Evolutionary conservation across 352 stramenopile genomes (phyloP).

Genomic region (Elongisporangium anandrum): DNA sequence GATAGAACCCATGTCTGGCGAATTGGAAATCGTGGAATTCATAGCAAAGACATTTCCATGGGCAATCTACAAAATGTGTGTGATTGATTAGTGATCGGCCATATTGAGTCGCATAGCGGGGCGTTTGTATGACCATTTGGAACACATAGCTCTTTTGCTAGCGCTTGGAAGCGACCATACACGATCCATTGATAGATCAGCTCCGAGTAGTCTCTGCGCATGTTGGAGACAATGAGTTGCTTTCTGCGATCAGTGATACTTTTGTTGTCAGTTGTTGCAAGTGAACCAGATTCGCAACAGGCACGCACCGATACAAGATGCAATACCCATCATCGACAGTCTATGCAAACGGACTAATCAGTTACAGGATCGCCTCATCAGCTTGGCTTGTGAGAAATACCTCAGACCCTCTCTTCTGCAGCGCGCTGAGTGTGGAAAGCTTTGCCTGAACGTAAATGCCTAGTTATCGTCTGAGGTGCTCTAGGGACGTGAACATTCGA

Average conservation of each 20-base stretch:
- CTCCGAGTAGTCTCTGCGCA: slow-evolving; percentile 23
- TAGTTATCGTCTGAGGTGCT: not conserved
- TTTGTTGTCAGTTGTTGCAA: not conserved
- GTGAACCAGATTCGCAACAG: not conserved
- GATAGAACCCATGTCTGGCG: slow-evolving; percentile 27
- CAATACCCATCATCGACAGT: not conserved
- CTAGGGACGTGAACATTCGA: not conserved
- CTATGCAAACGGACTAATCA: not conserved
- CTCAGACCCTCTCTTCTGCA: slow-evolving; percentile 8
- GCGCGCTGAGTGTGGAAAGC: slow-evolving; percentile 14
- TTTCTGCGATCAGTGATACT: slow-evolving; percentile 11
- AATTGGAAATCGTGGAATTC: slow-evolving; percentile 32
- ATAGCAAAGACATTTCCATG: slow-evolving; percentile 8
- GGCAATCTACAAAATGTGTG: not conserved
- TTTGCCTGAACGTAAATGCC: slow-evolving; percentile 7
- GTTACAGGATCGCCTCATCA: not conserved
- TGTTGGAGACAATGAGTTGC: slow-evolving; percentile 24
- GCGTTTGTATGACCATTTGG: not conserved
- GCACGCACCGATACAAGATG: slow-evolving; percentile 17
- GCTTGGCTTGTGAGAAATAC: not conserved
- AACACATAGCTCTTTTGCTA: not conserved
- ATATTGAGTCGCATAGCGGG: not conserved
- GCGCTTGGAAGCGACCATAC: slow-evolving; percentile 5
- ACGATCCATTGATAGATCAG: slow-evolving; percentile 33
- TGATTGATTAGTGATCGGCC: not conserved